Base-by-base conservation (phyloP, 345 rosid genomes). In the Erucastrum elatum region DNA sequence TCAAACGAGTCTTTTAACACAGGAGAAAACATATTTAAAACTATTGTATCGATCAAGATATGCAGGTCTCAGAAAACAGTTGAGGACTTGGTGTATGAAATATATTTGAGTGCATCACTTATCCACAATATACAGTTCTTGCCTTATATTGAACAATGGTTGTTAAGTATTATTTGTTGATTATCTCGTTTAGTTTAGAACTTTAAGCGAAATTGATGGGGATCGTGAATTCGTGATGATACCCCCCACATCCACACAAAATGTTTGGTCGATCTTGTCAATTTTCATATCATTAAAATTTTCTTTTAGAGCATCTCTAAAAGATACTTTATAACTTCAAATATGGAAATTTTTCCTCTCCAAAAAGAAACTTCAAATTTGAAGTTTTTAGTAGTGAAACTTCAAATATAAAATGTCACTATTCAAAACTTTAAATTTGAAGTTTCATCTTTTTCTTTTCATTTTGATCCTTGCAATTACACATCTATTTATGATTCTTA, bases 121-220 rank as follows among this genome's bases (percentile, higher is more conserved):
- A 21, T 17, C 64, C 51, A 46, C 5, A 17, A 13, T 35, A 10
- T 11, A 60, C 21, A 21, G 21, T 21, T 0, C 9, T 61, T 61
- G 56, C 65, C n/a, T 21, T 58, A 21, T 21, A 58, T 58, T 12
- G 13, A 58, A 58, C 29, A 58, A 58, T 21, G 72, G 65, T 80
- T 13, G 76, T 70, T 80, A 74, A 75, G 56, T 41, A 39, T 16
- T 13, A 64, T 44, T 41, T 75, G 64, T 65, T 75, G 68, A 56
- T 64, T 64, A 39, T 80, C 63, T 80, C 63, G 76, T 70, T 75
- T 75, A 75, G 44, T 75, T 75, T 80, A 64, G 8, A 80, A 70
- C 76, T 75, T 64, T 75, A 69, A 75, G 72, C 55, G 62, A 80
- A 31, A 80, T 80, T 29, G 64, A 66, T 75, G 83, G 75, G 35